Evolutionary conservation across 1,139 yeast genomes (phyloP).

Genomic region (Scheffersomyces cryptocercus): DNA sequence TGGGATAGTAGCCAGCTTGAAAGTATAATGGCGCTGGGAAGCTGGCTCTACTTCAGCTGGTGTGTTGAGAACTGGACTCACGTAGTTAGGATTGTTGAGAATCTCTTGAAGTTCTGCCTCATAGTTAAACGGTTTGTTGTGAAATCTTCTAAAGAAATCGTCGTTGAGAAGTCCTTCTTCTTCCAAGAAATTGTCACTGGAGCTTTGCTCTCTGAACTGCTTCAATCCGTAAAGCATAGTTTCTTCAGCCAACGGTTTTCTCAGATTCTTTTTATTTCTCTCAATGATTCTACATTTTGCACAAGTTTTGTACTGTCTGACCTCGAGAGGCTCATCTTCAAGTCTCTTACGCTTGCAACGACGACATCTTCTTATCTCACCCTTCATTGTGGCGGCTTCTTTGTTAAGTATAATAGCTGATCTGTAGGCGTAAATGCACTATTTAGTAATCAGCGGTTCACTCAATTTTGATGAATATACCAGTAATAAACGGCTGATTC

Average conservation of each 20-base stretch:
- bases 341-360: constrained; percentile 61
- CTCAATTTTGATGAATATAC: too few relatives aligned
- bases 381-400: constrained; percentile 5
- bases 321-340: constrained; percentile 61
- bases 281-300: constrained; percentile 62
- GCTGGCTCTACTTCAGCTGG: not conserved
- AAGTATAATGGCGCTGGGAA: constrained; percentile 1
- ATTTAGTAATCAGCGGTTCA: not conserved
- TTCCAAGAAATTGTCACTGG: constrained; percentile 40
- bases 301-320: constrained; percentile 58
- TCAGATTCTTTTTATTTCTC: constrained; percentile 47
- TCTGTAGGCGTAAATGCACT: not conserved
- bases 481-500: too few relatives aligned
- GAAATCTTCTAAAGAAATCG: constrained; percentile 16
- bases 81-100: constrained; percentile 14
- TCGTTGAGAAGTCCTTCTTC: constrained; percentile 32
- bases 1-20: constrained; percentile 6
- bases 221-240: constrained; percentile 51
- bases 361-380: constrained; percentile 48
- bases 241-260: constrained; percentile 50
- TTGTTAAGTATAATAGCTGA: not conserved
- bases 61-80: constrained; percentile 10
- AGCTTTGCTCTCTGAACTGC: constrained; percentile 47
- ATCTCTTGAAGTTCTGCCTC: constrained; percentile 17
- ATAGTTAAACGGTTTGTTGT: constrained; percentile 17